Evolutionary conservation across 495 filamentous ascomycete species (phyloP).

Genomic region (Rhizodiscina lignyota): DNA sequence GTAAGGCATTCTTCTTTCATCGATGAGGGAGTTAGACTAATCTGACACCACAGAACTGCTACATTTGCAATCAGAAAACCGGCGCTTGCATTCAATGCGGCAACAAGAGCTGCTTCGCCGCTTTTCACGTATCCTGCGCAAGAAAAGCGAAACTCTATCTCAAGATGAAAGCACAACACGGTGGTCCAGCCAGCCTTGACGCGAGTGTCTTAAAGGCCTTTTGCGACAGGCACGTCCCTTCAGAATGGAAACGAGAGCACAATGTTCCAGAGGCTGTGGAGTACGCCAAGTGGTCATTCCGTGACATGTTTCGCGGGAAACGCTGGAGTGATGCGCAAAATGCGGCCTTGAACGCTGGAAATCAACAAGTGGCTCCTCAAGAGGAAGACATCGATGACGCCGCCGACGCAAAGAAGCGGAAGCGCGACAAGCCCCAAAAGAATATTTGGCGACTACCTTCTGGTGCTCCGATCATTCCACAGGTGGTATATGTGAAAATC

Average conservation of each 20-base stretch:
- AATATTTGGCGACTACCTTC: conserved; percentile 86
- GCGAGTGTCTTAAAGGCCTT: conserved; percentile 83
- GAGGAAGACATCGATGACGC: conserved; percentile 19
- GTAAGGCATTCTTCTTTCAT: conserved; percentile 9
- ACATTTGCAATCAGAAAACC: conserved; percentile 95
- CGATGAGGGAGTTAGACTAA: conserved; percentile 4
- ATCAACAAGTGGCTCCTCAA: conserved; percentile 7
- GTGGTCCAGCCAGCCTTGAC: conserved; percentile 63
- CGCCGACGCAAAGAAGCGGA: conserved; percentile 62
- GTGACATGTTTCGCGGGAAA: conserved; percentile 64
- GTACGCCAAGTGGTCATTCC: conserved; percentile 69
- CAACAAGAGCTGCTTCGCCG: conserved; percentile 90
- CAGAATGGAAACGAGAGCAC: conserved; percentile 77
- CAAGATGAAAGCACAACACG: conserved; percentile 89
- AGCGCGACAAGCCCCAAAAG: conserved; percentile 40
- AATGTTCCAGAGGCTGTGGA: conserved; percentile 49
- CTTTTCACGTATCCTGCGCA: conserved; percentile 97
- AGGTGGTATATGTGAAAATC: conserved; percentile 64
- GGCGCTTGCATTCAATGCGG: conserved; percentile 96
- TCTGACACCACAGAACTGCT: conserved; percentile 47
- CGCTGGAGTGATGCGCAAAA: conserved; percentile 86
- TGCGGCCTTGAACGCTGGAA: conserved; percentile 42
- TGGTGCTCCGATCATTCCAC: conserved; percentile 84
- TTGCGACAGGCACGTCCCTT: conserved; percentile 89
- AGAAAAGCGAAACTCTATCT: conserved; percentile 74